A percentile compares a stretch with the other conserved stretches of the same genome.
Evolutionary conservation across 164 flowering plant genomes (phyloP).

Genomic region (Piper betle): DNA sequence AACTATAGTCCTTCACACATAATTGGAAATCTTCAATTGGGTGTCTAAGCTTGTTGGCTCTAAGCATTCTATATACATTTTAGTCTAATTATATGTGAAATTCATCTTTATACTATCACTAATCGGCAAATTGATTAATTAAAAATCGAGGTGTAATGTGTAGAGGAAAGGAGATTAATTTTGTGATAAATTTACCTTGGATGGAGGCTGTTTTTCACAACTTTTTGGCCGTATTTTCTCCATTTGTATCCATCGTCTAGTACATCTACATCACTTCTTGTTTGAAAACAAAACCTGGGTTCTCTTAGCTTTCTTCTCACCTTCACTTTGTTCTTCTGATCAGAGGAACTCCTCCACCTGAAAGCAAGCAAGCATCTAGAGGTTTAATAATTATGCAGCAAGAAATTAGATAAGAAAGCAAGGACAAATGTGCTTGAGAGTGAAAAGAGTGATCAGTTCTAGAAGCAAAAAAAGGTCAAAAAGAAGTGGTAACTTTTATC

Average conservation of each 20-base stretch:
- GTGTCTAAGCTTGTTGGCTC: too few relatives aligned
- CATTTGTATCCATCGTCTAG: constrained; percentile 92
- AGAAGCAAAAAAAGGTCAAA: neutral
- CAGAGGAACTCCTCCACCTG: constrained; percentile 58
- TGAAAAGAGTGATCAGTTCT: neutral
- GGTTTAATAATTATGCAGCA: constrained; percentile 3
- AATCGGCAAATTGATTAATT: too few relatives aligned
- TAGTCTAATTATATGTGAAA: too few relatives aligned
- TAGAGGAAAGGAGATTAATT: neutral
- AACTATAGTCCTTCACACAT: too few relatives aligned
- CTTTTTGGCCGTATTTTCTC: constrained; percentile 92
- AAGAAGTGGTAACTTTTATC: neutral
- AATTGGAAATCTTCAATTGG: too few relatives aligned
- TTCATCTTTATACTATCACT: too few relatives aligned
- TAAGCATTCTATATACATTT: too few relatives aligned
- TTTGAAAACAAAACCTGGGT: constrained; percentile 86
- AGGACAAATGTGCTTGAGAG: neutral
- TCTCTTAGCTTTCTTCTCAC: constrained; percentile 80
- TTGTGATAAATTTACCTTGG: constrained; percentile 42
- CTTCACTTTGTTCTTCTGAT: constrained; percentile 62
- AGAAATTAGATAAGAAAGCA: constrained; percentile 1
- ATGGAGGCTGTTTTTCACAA: constrained; percentile 88
- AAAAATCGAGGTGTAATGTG: too few relatives aligned
- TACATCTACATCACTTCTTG: constrained; percentile 81
- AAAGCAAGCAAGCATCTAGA: neutral